Conservation (phyloP, 2,329 filamentous ascomycete species). For the Hymenoscyphus infarciens region DNA sequence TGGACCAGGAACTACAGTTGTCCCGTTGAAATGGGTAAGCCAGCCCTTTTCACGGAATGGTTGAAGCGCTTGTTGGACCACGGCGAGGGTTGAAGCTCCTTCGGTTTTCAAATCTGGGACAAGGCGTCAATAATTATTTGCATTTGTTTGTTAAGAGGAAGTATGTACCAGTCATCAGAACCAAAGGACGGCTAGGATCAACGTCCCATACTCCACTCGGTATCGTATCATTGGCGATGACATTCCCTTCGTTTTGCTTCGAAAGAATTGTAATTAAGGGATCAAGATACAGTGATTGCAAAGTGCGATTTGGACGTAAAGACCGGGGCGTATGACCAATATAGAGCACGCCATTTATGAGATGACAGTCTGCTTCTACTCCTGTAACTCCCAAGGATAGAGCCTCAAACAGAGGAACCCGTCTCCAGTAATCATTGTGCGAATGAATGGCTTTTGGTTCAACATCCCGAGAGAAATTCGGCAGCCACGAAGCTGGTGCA, state of each 20-base stretch:
- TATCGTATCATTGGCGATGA: not conserved
- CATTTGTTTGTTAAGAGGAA: no score
- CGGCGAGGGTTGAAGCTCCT: conserved; percentile 37
- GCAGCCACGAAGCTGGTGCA: conserved; percentile 22
- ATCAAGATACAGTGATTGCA: conserved; percentile 55
- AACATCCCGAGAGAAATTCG: conserved; percentile 22
- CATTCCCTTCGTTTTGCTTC: conserved; percentile 41
- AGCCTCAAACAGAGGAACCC: conserved; percentile 45
- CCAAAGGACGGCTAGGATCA: conserved; percentile 22
- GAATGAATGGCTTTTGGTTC: conserved; percentile 38
- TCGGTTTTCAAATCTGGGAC: conserved; percentile 45
- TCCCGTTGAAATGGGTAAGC: conserved; percentile 38
- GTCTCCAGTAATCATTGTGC: conserved; percentile 57
- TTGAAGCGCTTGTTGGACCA: conserved; percentile 40
- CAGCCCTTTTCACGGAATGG: conserved; percentile 41
- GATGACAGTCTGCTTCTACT: conserved; percentile 59
- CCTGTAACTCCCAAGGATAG: conserved; percentile 54
- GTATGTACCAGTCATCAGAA: conserved; percentile 40
- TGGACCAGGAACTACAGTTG: conserved; percentile 35
- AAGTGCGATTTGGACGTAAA: conserved; percentile 49
- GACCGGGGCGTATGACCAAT: conserved; percentile 54
- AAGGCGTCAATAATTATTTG: no score
- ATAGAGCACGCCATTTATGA: conserved; percentile 48
- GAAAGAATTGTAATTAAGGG: conserved; percentile 54
- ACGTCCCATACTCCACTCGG: conserved; percentile 26